Conservation (phyloP, 176 grass and related monocot species). For the Carex kokanica region DNA sequence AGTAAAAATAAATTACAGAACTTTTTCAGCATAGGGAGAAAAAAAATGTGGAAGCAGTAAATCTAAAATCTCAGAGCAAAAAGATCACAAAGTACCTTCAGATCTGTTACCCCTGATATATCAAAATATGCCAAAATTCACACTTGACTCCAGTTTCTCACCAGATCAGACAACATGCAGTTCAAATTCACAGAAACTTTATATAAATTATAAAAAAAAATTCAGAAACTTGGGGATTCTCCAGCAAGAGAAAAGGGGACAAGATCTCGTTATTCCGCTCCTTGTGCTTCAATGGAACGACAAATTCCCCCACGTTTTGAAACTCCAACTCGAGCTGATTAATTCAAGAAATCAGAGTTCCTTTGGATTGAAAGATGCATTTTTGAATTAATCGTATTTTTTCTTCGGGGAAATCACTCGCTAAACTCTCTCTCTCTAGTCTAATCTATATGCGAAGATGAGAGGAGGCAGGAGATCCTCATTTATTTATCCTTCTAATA, state of each 20-base stretch:
- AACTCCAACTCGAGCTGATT: not conserved
- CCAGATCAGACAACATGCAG: slow-evolving; percentile 5
- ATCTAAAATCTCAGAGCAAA: slow-evolving; percentile 11
- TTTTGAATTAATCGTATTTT: not conserved
- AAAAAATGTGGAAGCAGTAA: not conserved
- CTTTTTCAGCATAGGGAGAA: not conserved
- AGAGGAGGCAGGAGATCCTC: not conserved
- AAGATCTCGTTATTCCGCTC: not conserved
- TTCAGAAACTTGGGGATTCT: not conserved
- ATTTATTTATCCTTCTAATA: slow-evolving; percentile 28
- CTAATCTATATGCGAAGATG: not conserved
- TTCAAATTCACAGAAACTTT: not conserved
- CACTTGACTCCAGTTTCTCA: not conserved
- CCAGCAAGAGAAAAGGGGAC: not conserved
- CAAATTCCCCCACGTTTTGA: not conserved
- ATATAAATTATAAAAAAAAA: not conserved
- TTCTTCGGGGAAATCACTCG: not conserved
- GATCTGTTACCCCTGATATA: slow-evolving; percentile 10
- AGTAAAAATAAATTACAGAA: not conserved
- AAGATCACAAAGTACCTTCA: slow-evolving; percentile 1
- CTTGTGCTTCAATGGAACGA: not conserved
- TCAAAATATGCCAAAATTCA: slow-evolving; percentile 9
- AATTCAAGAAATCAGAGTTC: not conserved
- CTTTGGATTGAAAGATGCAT: not conserved
- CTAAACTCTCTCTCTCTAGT: not conserved